These are phyloP conservation scores for Hypoxylon sp. DNA, from an alignment of 2,329 filamentous ascomycete species.

Conservation along the genomic window DNA sequence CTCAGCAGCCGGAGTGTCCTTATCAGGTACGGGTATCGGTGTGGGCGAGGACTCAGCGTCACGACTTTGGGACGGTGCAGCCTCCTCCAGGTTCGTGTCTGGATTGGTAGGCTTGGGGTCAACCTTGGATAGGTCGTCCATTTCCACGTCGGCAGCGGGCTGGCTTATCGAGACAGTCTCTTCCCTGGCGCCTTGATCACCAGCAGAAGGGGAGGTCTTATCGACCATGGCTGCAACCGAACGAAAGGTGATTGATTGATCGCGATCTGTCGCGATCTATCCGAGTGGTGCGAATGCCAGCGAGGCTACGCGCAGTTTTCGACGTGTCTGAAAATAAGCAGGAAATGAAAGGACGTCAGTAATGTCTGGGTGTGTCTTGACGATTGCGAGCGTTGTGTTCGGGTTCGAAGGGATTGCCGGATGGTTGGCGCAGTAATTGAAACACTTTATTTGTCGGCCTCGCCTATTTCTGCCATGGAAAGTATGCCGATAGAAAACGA, in stretches of 20 bases:
- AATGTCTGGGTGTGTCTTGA: conserved; percentile 17
- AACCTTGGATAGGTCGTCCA: conserved; percentile 42
- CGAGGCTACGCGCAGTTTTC: conserved; percentile 21
- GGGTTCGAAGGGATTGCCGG: conserved; percentile 22
- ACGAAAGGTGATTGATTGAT: conserved; percentile 26
- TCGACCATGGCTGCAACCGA: conserved; percentile 39
- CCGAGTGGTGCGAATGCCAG: conserved; percentile 6
- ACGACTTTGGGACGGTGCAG: conserved; percentile 29
- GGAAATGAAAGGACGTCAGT: conserved; percentile 27
- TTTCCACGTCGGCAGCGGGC: conserved; percentile 42
- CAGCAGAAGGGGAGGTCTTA: conserved; percentile 32
- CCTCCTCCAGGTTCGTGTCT: conserved; percentile 33
- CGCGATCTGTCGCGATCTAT: conserved; percentile 9
- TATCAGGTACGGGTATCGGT: conserved; percentile 37
- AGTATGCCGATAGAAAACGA: conserved; percentile 30
- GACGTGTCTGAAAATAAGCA: conserved; percentile 13
- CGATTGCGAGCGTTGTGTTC: conserved; percentile 8
- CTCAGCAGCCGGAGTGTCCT: conserved; percentile 34
- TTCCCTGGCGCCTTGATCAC: conserved; percentile 38
- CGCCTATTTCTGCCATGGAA: conserved; percentile 26
- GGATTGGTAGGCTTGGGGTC: conserved; percentile 38
- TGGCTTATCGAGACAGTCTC: conserved; percentile 37
- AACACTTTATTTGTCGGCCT: conserved; percentile 25
- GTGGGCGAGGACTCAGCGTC: conserved; percentile 32
- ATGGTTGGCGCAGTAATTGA: conserved; percentile 24